Conservation (phyloP, 495 filamentous ascomycete genomes). For the Chaetomium tenue region DNA sequence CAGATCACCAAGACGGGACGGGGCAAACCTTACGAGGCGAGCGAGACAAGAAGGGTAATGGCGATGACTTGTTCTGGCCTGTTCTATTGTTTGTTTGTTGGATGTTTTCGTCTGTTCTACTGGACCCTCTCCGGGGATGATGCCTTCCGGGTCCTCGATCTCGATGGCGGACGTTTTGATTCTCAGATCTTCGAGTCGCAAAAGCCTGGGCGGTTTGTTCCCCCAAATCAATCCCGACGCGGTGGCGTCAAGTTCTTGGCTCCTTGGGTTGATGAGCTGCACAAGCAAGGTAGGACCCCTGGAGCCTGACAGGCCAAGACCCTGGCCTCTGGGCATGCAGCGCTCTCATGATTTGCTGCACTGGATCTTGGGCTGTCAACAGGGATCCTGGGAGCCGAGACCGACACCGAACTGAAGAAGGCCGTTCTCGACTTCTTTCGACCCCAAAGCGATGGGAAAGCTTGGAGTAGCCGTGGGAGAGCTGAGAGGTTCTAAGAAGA, state of each 20-base stretch:
- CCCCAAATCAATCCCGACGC: constrained; percentile 6
- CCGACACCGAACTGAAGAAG: not conserved
- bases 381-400: constrained; percentile 1
- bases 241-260: constrained; percentile 19
- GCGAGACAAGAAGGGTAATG: too few species aligned
- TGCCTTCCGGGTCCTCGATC: not conserved
- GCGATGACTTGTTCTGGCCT: too few species aligned
- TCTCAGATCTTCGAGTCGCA: not conserved
- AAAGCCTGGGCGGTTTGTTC: not conserved
- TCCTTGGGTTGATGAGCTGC: constrained; percentile 8
- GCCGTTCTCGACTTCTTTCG: not conserved
- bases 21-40: too few species aligned
- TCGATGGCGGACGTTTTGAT: not conserved
- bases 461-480: not conserved
- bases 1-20: too few species aligned
- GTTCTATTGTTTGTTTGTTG: too few species aligned
- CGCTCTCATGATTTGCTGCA: not conserved
- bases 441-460: not conserved
- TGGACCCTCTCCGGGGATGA: not conserved
- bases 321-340: not conserved
- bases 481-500: too few species aligned
- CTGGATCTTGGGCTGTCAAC: not conserved
- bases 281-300: constrained; percentile 14
- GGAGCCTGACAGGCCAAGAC: constrained; percentile 1
- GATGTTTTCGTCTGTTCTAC: too few species aligned